Evolutionary conservation across 345 rosid genomes (phyloP), one percentile per base, ranked within the genome.

Genomic region (Isatis tinctoria): DNA sequence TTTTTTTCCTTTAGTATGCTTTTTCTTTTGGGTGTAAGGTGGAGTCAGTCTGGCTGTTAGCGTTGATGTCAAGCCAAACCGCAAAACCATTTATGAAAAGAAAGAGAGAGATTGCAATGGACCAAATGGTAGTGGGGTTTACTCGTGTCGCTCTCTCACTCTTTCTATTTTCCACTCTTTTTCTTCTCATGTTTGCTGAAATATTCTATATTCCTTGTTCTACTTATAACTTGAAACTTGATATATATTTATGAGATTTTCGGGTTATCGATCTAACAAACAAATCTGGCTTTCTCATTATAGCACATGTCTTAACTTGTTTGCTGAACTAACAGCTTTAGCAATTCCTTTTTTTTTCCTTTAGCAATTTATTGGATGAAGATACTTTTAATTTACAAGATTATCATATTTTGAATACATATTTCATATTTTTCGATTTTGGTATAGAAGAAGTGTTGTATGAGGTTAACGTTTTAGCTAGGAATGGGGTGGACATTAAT

Each of bases 1-100:
- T 22, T 67, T 67, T 22, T 67, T 67, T 18, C 36, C 30, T 28
- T 37, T 57, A 5, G 36, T 35, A 17, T 60, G 74, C 71, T 27
- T 58, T 52, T 72, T 33, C 51, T 47, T 78, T 60, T 32, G 39
- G 65, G 69, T 73, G 26, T 58, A 76, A 58, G 86, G 84, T 80
- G 80, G 81, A 77, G 74, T 77, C 54, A 39, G 79, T 82, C 82
- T 87, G 96, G 86, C 87, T 74, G 91, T 86, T 89, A 81, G 98
- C 98, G 94, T 88, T 87, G 86, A 83, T 83, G 77, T 78, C 92
- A 93, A 93, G 96, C 97, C 88, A 86, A 82, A 85, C 81, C 69
- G 76, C 83, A 86, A 79, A 81, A 66, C 82, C 84, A 82, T 65
- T 63, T 24, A 28, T 27, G 44, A 26, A 32, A 30, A 59, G 43